phyloP scores from a whole-genome alignment of 805 yeast genomes.

The Naumovozyma castellii region DNA sequence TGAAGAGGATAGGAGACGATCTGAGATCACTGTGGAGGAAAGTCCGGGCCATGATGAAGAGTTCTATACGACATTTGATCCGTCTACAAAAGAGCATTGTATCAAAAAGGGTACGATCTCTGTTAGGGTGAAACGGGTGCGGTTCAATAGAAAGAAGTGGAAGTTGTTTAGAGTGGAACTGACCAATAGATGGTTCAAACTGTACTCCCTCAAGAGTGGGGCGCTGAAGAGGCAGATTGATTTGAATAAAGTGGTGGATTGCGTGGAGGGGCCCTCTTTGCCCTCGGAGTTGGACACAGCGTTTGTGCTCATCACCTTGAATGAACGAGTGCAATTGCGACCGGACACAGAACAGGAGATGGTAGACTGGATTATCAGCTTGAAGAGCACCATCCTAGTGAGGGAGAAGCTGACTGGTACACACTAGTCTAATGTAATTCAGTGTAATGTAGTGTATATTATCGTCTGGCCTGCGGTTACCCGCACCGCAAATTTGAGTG shows the following conservation, averaged over 20 bases:
- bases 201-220: conserved; percentile 12
- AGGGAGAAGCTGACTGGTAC: conserved; percentile 5
- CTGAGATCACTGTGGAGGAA: not conserved
- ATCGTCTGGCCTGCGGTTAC: too few relatives aligned
- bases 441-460: too few relatives aligned
- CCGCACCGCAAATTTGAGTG: too few relatives aligned
- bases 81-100: conserved; percentile 8
- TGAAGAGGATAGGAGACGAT: not conserved
- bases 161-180: conserved; percentile 11
- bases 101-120: conserved; percentile 11
- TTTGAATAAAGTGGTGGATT: conserved; percentile 13
- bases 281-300: conserved; percentile 7
- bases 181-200: conserved; percentile 10
- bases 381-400: conserved; percentile 15
- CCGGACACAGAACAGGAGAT: conserved; percentile 15
- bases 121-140: conserved; percentile 7
- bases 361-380: conserved; percentile 19
- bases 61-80: conserved; percentile 15
- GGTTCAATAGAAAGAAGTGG: conserved; percentile 16
- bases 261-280: too few relatives aligned
- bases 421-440: too few relatives aligned
- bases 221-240: conserved; percentile 8
- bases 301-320: conserved; percentile 14
- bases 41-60: conserved; percentile 6
- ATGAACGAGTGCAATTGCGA: conserved; percentile 13